Evolutionary conservation across 352 stramenopile species (phyloP).

Genomic region (Blastocystis sp.): DNA sequence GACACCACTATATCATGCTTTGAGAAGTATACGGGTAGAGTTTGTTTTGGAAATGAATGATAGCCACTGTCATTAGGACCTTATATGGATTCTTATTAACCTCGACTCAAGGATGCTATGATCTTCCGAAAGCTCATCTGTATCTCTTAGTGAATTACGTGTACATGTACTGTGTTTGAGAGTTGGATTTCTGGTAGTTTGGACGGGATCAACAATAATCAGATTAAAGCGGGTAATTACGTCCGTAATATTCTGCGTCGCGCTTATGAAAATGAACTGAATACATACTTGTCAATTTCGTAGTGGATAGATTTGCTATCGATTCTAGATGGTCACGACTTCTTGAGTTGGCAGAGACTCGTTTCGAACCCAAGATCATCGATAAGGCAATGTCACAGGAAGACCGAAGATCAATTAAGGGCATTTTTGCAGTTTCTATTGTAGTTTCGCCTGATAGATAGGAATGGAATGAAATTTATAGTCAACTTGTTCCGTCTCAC

Average conservation of each 20-base stretch:
- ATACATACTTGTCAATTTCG: not conserved
- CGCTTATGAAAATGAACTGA: not conserved
- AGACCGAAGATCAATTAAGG: not conserved
- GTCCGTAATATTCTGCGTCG: not conserved
- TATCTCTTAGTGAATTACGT: constrained; percentile 17
- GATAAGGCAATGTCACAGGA: not conserved
- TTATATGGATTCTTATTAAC: not conserved
- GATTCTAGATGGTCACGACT: constrained; percentile 11
- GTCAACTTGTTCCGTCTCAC: constrained; percentile 1
- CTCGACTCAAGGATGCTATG: not conserved
- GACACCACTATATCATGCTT: not conserved
- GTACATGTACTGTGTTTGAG: not conserved
- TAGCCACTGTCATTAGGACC: constrained; percentile 1
- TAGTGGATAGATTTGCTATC: not conserved
- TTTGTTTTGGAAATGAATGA: not conserved
- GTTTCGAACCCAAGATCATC: not conserved
- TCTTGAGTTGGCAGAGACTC: not conserved
- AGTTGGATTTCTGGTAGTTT: not conserved
- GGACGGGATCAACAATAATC: not conserved
- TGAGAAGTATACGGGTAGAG: not conserved
- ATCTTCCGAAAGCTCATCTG: constrained; percentile 8
- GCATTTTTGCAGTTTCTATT: not conserved
- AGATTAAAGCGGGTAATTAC: not conserved
- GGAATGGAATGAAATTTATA: constrained; percentile 38
- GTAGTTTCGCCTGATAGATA: not conserved